Base-by-base conservation (phyloP, 1,139 yeast genomes). In the Pichia sp. region DNA sequence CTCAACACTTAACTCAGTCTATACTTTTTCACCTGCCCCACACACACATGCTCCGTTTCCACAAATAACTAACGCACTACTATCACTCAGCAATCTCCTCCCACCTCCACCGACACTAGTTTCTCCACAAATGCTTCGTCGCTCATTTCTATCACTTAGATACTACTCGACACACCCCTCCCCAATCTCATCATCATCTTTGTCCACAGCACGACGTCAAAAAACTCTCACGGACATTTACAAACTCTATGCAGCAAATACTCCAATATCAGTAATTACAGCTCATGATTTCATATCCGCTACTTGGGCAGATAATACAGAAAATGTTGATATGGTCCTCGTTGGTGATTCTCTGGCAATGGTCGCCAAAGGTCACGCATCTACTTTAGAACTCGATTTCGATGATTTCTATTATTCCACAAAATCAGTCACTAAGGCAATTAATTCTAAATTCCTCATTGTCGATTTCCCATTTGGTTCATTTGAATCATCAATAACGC, bases 321-420 rank as follows among this genome's bases (percentile, higher is more conserved):
- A 44, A 0, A 69, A 72, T 1, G 68, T 77, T 2, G 97, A 91
- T 49, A 68, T 80, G 35, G 67, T 79, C 10, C 67, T 91, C 8
- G 78, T 91, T 6, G 98, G 98, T 2, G 98, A 91, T 57, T 88
- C 97, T 0, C 62, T 91, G 27, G 87, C 96, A 1, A 88, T 87
- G 96, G 88, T 85, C 1, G 72, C 94, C 0, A 67, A 86, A 43
- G 98, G 98, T 1, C 80, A 80, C 52, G 69, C 71, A 6, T 80
- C 83, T 35, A 86, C 96, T 1, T 77, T 79, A 44, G 84, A 82
- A 51, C 61, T 87, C 28, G 69, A 77, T 3, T 70, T 84, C 33
- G 85, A 84, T n/a, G 91, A 82, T 50, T 84, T 86, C 63, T 58
- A 81, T 32, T 82, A 76, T 53, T 88, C 86, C 49, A 78, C 82